Base-by-base conservation (phyloP, 1,284 basidiomycete species). In the Mycena sp. region DNA sequence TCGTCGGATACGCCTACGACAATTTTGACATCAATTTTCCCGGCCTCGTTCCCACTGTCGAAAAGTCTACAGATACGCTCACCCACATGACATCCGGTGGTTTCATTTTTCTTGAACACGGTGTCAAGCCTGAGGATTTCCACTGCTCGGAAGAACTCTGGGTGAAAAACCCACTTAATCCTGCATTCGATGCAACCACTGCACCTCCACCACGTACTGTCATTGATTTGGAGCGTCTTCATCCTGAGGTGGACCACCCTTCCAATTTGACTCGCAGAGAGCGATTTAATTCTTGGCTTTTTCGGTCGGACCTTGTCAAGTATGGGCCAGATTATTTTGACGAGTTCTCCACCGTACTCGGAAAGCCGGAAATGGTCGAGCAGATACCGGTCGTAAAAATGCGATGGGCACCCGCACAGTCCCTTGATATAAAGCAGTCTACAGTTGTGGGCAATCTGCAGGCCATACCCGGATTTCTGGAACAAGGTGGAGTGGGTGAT, bases 21-120 rank as follows among this genome's bases (percentile, higher is more conserved):
- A 80, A 79, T 58, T 71, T 80, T 16, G 75, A 80, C 37, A 65
- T 78, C 2, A 57, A 76, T 41, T 63, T 79, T 6, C 73, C 74
- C n/a, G 43, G 17, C 12, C 43, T 67, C 0, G 49, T 64, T 0
- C 68, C 70, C 0, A 69, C 69, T 0, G 55, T 71, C 2, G 71
- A 77, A 29, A 73, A 75, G 1, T 62, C 65, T n/a, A 52, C 26
- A 0, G 65, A 71, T 0, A 66, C 63, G 0, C 57, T 80, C 0
- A 64, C 67, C 7, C 76, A 78, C 26, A 53, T 77, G 4, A 79
- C 77, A 0, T 72, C 77, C 0, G 75, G 63, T 0, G 61, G 71
- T 0, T 23, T 74, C 0, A 56, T 78, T 29, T 71, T 59, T 1
- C 50, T 77, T 0, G 21, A 61, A 10, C 71, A 74, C 51, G 67